These are phyloP conservation scores for Lentinus tigrinus DNA, from an alignment of 768 basidiomycete species.

Conservation along the genomic window DNA sequence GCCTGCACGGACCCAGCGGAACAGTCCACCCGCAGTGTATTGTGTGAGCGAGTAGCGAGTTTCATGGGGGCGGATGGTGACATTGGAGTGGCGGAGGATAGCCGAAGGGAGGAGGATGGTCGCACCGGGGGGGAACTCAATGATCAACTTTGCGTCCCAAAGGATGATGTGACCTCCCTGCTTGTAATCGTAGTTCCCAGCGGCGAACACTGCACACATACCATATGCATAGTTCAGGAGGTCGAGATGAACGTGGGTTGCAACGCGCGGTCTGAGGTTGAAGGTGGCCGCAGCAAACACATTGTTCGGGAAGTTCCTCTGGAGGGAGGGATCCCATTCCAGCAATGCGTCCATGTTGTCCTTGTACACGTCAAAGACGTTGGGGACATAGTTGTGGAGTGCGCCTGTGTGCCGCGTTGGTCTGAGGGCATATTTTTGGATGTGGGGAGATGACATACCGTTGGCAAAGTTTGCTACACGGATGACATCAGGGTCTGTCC, in stretches of 20 bases:
- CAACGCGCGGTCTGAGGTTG: constrained; percentile 2
- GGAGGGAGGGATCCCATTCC: background rate
- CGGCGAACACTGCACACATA: constrained; percentile 13
- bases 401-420: too few relatives aligned
- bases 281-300: constrained; percentile 1
- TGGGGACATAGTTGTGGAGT: too few relatives aligned
- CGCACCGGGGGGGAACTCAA: constrained; percentile 22
- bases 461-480: too few relatives aligned
- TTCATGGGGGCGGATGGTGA: constrained; percentile 1
- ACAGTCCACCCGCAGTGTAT: constrained; percentile 9
- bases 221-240: constrained; percentile 1
- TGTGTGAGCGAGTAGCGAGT: constrained; percentile 1
- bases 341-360: background rate
- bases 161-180: constrained; percentile 22
- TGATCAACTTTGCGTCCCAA: constrained; percentile 11
- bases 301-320: background rate
- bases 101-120: constrained; percentile 23
- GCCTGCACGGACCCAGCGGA: constrained; percentile 9
- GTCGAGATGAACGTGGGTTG: constrained; percentile 2
- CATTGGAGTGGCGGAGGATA: constrained; percentile 18
- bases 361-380: too few relatives aligned
- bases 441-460: too few relatives aligned
- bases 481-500: too few relatives aligned
- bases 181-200: constrained; percentile 16
- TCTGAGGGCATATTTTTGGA: too few relatives aligned